Percentiles rank a stretch among this genome's conserved stretches.
Evolutionary conservation across 2,329 filamentous ascomycete species (phyloP).

Genomic region (Sporothrix variecibatus): DNA sequence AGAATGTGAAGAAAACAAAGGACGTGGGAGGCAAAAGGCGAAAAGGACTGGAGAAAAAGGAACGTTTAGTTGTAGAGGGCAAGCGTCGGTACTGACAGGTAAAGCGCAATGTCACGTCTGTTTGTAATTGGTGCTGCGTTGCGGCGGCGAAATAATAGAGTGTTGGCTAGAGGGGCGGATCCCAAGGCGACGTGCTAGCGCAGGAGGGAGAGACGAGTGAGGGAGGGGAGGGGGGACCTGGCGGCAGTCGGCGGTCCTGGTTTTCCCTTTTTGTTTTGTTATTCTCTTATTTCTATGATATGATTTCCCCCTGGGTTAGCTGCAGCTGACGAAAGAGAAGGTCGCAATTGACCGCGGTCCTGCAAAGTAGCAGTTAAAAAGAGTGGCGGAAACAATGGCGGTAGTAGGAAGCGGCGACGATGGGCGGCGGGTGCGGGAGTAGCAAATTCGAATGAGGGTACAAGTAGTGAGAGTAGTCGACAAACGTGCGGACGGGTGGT

Average conservation of each 20-base stretch:
- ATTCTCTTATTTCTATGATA: slow-evolving; percentile 12
- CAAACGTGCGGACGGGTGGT: not conserved
- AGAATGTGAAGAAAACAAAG: not conserved
- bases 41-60: not conserved
- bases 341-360: slow-evolving; percentile 11
- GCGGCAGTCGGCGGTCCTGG: slow-evolving; percentile 10
- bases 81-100: slow-evolving; percentile 8
- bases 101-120: slow-evolving; percentile 8
- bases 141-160: slow-evolving; percentile 15
- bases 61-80: not conserved
- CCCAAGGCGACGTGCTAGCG: slow-evolving; percentile 19
- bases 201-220: slow-evolving; percentile 15
- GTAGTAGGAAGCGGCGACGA: slow-evolving; percentile 10
- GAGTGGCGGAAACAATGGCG: slow-evolving; percentile 16
- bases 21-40: not conserved
- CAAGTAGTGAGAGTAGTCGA: not conserved
- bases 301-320: slow-evolving; percentile 18
- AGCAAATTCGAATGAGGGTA: not conserved
- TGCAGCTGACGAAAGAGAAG: slow-evolving; percentile 8
- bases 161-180: slow-evolving; percentile 11
- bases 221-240: not conserved
- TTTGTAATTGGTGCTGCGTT: not conserved
- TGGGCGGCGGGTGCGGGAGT: slow-evolving; percentile 3
- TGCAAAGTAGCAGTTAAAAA: slow-evolving; percentile 15
- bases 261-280: not conserved